These are phyloP conservation scores for Torulaspora microellipsoides DNA, from an alignment of 805 yeast genomes.

Conservation along the genomic window DNA sequence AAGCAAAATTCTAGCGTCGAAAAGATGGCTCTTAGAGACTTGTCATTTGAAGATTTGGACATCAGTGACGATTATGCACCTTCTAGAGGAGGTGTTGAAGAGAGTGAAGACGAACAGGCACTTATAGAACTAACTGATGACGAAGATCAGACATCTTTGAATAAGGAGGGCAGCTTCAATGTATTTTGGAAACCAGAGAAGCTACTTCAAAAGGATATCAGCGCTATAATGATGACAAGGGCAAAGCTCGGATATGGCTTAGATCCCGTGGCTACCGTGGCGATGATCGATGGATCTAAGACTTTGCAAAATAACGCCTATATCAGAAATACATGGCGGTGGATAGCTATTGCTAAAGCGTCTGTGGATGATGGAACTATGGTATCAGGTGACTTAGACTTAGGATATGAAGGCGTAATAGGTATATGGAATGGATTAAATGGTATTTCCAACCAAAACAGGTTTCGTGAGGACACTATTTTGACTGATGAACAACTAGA, in stretches of 20 bases:
- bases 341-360: conserved; percentile 72
- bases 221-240: conserved; percentile 63
- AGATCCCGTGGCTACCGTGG: conserved; percentile 59
- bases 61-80: conserved; percentile 22
- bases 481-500: conserved; percentile 33
- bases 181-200: conserved; percentile 37
- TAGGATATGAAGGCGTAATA: conserved; percentile 82
- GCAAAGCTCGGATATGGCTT: conserved; percentile 71
- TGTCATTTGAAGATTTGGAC: conserved; percentile 34
- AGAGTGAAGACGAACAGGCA: conserved; percentile 18
- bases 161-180: conserved; percentile 20
- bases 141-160: conserved; percentile 21
- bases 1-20: conserved; percentile 19
- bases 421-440: conserved; percentile 84
- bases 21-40: conserved; percentile 20
- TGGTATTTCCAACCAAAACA: conserved; percentile 45
- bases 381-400: conserved; percentile 65
- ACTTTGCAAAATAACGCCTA: conserved; percentile 49
- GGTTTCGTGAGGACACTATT: conserved; percentile 36
- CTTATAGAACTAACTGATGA: conserved; percentile 16
- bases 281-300: conserved; percentile 49
- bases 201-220: conserved; percentile 66
- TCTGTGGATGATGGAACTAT: conserved; percentile 61
- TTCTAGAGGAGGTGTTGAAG: conserved; percentile 11
- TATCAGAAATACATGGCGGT: conserved; percentile 80